phyloP scores from a whole-genome alignment of 2,329 filamentous ascomycete species.

The Tolypocladium nubicola region DNA sequence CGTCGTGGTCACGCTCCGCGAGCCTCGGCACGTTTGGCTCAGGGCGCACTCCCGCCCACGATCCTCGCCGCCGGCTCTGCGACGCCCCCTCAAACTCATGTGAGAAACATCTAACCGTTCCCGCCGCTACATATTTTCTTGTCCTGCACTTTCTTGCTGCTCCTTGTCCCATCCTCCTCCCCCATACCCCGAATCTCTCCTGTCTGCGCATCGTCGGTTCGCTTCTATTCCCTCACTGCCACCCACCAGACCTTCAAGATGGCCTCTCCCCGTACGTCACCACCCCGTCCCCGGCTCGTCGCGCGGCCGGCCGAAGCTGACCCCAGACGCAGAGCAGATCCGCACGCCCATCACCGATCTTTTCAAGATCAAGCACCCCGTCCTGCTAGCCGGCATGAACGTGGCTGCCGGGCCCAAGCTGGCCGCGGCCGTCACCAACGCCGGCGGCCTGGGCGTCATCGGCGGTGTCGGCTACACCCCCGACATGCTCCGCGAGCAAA shows the following conservation, averaged over 20 bases:
- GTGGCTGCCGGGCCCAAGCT: conserved; percentile 94
- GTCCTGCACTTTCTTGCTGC: neutral
- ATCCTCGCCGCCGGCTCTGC: neutral
- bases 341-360: conserved; percentile 90
- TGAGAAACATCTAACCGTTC: neutral
- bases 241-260: conserved; percentile 33
- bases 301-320: neutral
- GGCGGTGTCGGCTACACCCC: conserved; percentile 94
- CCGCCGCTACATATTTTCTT: conserved; percentile 1
- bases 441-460: conserved; percentile 91
- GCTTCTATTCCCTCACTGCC: neutral
- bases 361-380: conserved; percentile 93
- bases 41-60: neutral
- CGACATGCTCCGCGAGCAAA: conserved; percentile 92
- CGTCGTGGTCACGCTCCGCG: neutral
- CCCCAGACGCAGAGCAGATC: conserved; percentile 38
- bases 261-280: conserved; percentile 67
- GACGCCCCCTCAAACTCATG: conserved; percentile 2
- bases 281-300: neutral
- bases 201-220: neutral
- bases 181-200: neutral
- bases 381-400: conserved; percentile 97
- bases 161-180: neutral
- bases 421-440: conserved; percentile 93
- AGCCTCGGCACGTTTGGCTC: conserved; percentile 2